Evolutionary conservation across 1,139 yeast genomes (phyloP), one percentile per base, ranked within the genome.

Genomic region (Waltiozyma solani): DNA sequence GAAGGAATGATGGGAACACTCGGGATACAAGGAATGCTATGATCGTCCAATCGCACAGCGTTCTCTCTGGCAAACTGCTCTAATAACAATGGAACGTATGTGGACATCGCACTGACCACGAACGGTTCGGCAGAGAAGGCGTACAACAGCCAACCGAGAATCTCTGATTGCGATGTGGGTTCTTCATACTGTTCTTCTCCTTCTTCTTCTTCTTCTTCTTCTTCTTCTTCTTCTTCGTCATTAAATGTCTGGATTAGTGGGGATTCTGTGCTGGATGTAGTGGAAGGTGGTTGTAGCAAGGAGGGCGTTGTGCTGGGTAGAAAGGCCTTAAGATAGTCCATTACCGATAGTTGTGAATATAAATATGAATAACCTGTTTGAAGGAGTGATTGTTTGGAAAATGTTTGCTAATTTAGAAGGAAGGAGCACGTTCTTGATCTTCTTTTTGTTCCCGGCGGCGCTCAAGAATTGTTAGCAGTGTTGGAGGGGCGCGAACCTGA

Each of bases 121-220:
- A 79, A 80, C 0, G 89, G 87, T 52, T 80, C 87, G 27, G 82
- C 73, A 1, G 86, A 84, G 70, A 80, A 76, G 2, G 78, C 64
- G 47, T 73, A 76, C 10, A 75, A 59, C 46, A 70, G 68, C 79
- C 78, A 71, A 2, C 76, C 76, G 32, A 57, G 47, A 2, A 70
- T 57, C 44, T 70, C 73, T 15, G 51, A 41, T 10, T 47, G 50
- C 0, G 67, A 54, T 10, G 62, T 61, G 15, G 42, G 47, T 6
- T 40, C n/a, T 29, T 23, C 12, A 9, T 8, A 23, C 25, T 23
- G 25, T 9, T 23, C 25, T 23, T 23, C 25, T 23, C 8, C 12
- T 23, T 23, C 11, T 12, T 23, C 11, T 23, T 23, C 11, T 23
- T 23, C 25, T 9, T 23, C 11, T 23, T 23, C 11, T 23, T 23